These are phyloP conservation scores for Macrophomina pseudophaseolina DNA, from an alignment of 2,329 filamentous ascomycete genomes.

Conservation along the genomic window DNA sequence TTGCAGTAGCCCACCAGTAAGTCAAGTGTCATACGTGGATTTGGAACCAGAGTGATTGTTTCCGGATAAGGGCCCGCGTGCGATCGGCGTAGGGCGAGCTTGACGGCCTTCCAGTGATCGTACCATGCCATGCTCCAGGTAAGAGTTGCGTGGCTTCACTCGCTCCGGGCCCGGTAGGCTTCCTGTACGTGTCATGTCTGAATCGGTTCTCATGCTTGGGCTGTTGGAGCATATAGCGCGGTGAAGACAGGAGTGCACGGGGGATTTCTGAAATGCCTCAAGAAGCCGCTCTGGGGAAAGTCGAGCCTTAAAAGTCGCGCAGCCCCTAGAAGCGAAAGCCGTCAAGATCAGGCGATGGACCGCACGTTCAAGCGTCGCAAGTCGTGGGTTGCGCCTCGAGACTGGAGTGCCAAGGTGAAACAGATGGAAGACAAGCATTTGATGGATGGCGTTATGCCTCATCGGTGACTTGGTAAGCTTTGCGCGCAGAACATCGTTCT, in stretches of 20 bases:
- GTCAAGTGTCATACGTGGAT: no score
- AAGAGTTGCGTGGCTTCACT: not conserved
- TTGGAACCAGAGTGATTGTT: no score
- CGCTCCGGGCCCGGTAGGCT: not conserved
- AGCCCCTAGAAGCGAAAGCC: not conserved
- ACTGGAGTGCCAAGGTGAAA: constrained; percentile 18
- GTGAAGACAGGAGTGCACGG: not conserved
- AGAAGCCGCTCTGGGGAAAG: not conserved
- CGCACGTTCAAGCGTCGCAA: not conserved
- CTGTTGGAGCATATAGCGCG: not conserved
- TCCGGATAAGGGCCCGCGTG: no score
- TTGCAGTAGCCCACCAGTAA: no score
- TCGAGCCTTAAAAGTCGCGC: not conserved
- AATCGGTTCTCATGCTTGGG: no score
- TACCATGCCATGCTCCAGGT: no score
- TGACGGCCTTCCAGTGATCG: no score
- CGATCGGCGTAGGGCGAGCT: no score
- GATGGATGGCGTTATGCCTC: not conserved
- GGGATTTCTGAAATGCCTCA: not conserved
- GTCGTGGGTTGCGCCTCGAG: not conserved
- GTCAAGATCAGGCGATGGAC: constrained; percentile 7
- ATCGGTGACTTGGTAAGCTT: not conserved
- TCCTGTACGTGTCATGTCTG: no score
- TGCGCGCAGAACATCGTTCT: not conserved
- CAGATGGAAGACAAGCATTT: not conserved